Base-by-base conservation (phyloP, 495 filamentous ascomycete species). In the Trichoderma erinaceum region DNA sequence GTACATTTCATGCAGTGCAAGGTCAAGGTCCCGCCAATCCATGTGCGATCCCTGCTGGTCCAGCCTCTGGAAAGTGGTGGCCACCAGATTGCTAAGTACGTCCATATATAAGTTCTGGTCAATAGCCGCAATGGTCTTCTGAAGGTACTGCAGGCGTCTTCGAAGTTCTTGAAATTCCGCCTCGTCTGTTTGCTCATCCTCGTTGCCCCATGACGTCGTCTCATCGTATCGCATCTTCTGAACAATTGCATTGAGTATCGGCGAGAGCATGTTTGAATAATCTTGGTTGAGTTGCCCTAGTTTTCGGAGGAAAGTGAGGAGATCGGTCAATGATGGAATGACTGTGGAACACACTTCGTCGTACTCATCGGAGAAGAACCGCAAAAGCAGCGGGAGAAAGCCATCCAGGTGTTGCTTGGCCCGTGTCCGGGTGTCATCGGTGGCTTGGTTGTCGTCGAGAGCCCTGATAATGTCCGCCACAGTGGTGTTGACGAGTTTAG, bases 161-260 rank as follows among this genome's bases (percentile, higher is more conserved):
- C 96, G 86, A 50, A 98, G 86, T 66, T 97, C 94, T 71, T 96
- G 90, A 73, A 98, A 98, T 74, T 99, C 95, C n/a, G 95, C 96
- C 75, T 98, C 96, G 75, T 99, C 95, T 1, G 92, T 96, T 76
- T 93, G 89, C 67, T 95, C 92, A 69, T 96, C 93, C 73, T 97
- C 95, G 58, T 92, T 88, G 27, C 93, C 94, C 96, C 95, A 99
- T 32, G 86, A 89, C 0, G 91, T 88, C 13, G 95, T 96, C 73
- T 97, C 93, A 72, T 98, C 96, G 73, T 95, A 97, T 71, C 93
- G 88, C 91, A 97, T 97, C 82, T 98, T 99, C 25, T 85, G 79
- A 67, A 98, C 88, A 67, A 97, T 93, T 15, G 93, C 93, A 73
- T 92, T 90, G 52, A 99, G 81, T 67, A 99, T 91, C 0, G 91